Evolutionary conservation across 495 filamentous ascomycete genomes (phyloP).

Genomic region (Penicillium bovifimosum): DNA sequence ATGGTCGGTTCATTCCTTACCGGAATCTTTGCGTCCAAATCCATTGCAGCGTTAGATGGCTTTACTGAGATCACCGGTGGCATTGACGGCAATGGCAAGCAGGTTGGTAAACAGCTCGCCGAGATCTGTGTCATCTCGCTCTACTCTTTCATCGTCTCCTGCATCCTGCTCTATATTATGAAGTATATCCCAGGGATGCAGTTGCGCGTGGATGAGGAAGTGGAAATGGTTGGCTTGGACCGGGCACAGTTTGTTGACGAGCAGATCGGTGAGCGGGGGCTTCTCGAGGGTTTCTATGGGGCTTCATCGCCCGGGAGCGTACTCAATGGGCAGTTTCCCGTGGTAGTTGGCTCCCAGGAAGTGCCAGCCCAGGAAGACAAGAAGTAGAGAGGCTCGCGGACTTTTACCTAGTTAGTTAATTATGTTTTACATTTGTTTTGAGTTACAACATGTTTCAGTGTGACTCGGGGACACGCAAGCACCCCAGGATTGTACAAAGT

Average conservation of each 20-base stretch:
- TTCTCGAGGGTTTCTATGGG: conserved; percentile 20
- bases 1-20: conserved; percentile 58
- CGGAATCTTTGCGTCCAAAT: conserved; percentile 52
- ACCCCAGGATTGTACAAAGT: neutral
- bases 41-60: conserved; percentile 45
- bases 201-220: conserved; percentile 50
- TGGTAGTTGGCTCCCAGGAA: conserved; percentile 10
- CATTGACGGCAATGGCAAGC: conserved; percentile 53
- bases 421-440: neutral
- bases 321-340: conserved; percentile 7
- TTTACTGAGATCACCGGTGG: conserved; percentile 43
- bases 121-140: conserved; percentile 52
- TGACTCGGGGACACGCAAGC: neutral
- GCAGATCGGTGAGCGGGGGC: conserved; percentile 47
- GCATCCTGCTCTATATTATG: conserved; percentile 48
- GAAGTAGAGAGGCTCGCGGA: neutral
- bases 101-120: conserved; percentile 55
- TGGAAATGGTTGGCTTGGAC: conserved; percentile 53
- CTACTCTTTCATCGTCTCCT: conserved; percentile 53
- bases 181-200: conserved; percentile 56
- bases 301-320: conserved; percentile 18
- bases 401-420: neutral
- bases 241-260: conserved; percentile 55
- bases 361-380: conserved; percentile 1
- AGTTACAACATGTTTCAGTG: neutral